phyloP scores from a whole-genome alignment of 306 rosid genomes.

The Pyrus bretschneideri region DNA sequence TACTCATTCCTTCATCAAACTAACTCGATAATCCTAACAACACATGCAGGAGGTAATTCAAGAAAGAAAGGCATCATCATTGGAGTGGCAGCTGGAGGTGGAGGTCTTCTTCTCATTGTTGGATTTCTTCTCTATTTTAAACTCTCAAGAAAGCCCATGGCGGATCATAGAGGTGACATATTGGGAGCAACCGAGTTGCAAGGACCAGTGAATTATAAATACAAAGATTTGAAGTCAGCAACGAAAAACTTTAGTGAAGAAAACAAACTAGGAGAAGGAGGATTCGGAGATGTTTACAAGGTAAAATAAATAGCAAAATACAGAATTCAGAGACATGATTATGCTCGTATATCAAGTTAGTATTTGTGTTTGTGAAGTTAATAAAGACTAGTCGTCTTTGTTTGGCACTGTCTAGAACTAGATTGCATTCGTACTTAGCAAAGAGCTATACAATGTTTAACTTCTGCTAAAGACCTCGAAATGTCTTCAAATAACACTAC shows the following conservation, averaged over 20 bases:
- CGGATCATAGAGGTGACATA: constrained; percentile 48
- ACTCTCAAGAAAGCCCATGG: constrained; percentile 27
- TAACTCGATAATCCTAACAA: not conserved
- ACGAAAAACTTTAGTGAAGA: constrained; percentile 47
- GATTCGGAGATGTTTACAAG: constrained; percentile 70
- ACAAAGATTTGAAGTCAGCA: constrained; percentile 54
- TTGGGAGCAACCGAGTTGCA: constrained; percentile 56
- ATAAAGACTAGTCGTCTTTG: too few species aligned
- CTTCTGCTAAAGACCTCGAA: not conserved
- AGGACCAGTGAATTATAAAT: constrained; percentile 48
- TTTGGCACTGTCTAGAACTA: too few species aligned
- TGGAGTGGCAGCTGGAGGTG: constrained; percentile 68
- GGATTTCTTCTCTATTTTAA: constrained; percentile 33
- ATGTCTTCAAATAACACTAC: too few species aligned
- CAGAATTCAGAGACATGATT: too few species aligned
- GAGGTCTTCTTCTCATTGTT: constrained; percentile 32
- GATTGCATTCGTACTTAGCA: too few species aligned
- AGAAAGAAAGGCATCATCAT: constrained; percentile 48
- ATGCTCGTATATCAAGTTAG: too few species aligned
- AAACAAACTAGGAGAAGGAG: constrained; percentile 71
- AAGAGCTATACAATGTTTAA: too few species aligned
- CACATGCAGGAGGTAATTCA: constrained; percentile 16
- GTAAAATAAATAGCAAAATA: constrained; percentile 16
- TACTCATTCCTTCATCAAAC: not conserved
- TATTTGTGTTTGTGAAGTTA: too few species aligned